These are phyloP conservation scores for Podaxis sp. DNA, from an alignment of 768 basidiomycete genomes.

Conservation along the genomic window DNA sequence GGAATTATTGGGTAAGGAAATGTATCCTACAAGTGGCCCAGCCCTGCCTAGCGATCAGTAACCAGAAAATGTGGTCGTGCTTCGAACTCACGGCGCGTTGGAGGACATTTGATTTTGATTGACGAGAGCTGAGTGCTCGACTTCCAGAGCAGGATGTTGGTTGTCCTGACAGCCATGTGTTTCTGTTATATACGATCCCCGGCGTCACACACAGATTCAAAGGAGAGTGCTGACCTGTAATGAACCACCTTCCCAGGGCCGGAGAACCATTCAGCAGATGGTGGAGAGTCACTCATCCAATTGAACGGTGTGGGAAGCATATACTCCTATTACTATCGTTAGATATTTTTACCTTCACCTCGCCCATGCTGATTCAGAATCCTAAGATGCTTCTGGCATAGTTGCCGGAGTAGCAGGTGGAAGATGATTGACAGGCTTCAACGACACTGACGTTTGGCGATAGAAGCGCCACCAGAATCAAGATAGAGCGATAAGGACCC, in stretches of 20 bases:
- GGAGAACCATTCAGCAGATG: background rate
- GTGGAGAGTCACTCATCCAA: background rate
- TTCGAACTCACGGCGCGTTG: background rate
- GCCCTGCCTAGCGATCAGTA: background rate
- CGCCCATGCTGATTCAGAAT: background rate
- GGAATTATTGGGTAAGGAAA: background rate
- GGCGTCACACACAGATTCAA: background rate
- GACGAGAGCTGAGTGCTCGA: too few species aligned
- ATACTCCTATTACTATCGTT: background rate
- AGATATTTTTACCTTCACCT: background rate
- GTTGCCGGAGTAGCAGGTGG: too few species aligned
- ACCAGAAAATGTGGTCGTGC: background rate
- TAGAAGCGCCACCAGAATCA: too few species aligned
- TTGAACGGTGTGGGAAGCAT: background rate
- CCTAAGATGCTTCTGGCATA: too few species aligned
- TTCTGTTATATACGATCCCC: background rate
- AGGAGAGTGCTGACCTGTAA: background rate
- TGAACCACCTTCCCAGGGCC: background rate
- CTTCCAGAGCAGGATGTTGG: background rate
- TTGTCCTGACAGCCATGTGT: background rate
- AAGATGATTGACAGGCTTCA: too few species aligned
- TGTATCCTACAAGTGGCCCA: background rate
- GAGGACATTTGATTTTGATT: background rate
- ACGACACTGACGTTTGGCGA: too few species aligned
- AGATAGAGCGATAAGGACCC: too few species aligned